Percentiles rank a stretch among this genome's conserved stretches.
phyloP scores from a whole-genome alignment of 345 rosid genomes.

The Zanthoxylum bungeanum region DNA sequence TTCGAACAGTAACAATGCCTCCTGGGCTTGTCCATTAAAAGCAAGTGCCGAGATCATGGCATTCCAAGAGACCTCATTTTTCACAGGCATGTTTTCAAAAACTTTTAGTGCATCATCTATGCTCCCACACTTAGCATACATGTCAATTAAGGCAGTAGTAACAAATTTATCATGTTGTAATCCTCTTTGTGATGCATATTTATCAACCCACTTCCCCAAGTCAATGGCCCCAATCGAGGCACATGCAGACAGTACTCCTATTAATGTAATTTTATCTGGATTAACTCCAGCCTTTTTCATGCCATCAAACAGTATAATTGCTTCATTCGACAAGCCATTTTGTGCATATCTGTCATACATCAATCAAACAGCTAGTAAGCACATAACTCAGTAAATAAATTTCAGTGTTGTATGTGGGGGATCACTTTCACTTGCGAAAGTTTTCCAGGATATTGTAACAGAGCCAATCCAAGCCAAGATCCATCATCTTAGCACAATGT shows the following conservation, averaged over 20 bases:
- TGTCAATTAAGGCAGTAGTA: conserved; percentile 76
- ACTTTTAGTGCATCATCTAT: conserved; percentile 61
- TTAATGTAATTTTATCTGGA: conserved; percentile 56
- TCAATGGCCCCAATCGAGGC: conserved; percentile 78
- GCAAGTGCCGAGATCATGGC: conserved; percentile 84
- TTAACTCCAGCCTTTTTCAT: conserved; percentile 46
- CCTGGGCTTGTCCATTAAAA: conserved; percentile 63
- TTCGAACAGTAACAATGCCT: conserved; percentile 62
- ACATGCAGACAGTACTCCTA: conserved; percentile 67
- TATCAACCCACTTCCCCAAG: conserved; percentile 62
- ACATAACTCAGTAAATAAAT: conserved; percentile 2
- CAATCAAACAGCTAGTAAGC: conserved; percentile 1
- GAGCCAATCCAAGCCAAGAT: neutral
- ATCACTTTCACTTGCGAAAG: neutral
- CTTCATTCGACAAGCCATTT: conserved; percentile 73
- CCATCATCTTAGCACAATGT: neutral
- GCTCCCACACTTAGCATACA: conserved; percentile 88
- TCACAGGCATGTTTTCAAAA: conserved; percentile 63
- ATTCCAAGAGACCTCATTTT: conserved; percentile 89
- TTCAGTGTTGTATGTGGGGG: neutral
- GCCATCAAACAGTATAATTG: conserved; percentile 49
- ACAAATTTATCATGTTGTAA: conserved; percentile 53
- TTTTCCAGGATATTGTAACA: neutral
- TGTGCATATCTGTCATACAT: conserved; percentile 62
- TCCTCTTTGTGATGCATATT: conserved; percentile 41